Conservation (phyloP, 768 basidiomycete species). For the Cystofilobasidium bisporidii region DNA sequence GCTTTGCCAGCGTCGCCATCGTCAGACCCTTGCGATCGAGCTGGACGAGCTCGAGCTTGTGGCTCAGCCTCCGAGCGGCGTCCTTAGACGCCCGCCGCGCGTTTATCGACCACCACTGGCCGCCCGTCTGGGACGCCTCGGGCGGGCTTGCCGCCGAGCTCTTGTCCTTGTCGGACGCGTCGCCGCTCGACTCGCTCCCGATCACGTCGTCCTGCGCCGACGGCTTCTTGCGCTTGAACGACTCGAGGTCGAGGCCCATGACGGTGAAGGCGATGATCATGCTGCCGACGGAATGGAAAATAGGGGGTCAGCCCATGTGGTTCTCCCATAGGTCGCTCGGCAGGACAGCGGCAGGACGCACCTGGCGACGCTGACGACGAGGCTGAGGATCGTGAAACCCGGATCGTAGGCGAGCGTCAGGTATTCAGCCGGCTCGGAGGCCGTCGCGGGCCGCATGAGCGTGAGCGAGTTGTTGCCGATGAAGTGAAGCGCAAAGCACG, state of each 20-base stretch:
- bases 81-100: no score
- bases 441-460: slow-evolving; percentile 27
- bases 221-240: slow-evolving; percentile 27
- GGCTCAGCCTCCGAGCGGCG: no score
- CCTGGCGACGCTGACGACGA: slow-evolving; percentile 34
- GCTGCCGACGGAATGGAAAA: slow-evolving; percentile 22
- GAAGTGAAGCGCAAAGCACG: slow-evolving; percentile 40
- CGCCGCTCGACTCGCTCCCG: not conserved
- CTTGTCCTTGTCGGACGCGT: not conserved
- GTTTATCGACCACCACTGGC: no score
- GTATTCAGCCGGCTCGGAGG: slow-evolving; percentile 21
- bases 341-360: no score
- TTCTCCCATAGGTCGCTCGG: no score
- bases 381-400: slow-evolving; percentile 38
- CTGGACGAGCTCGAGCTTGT: slow-evolving; percentile 6
- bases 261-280: slow-evolving; percentile 41
- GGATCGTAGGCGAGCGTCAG: slow-evolving; percentile 37
- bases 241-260: slow-evolving; percentile 39
- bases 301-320: no score
- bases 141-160: not conserved
- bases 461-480: slow-evolving; percentile 41
- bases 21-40: not conserved
- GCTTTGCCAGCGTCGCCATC: not conserved
- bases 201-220: not conserved
- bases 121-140: no score